phyloP scores from a whole-genome alignment of 2,329 filamentous ascomycete genomes.

The Emericellopsis cladophorae region DNA sequence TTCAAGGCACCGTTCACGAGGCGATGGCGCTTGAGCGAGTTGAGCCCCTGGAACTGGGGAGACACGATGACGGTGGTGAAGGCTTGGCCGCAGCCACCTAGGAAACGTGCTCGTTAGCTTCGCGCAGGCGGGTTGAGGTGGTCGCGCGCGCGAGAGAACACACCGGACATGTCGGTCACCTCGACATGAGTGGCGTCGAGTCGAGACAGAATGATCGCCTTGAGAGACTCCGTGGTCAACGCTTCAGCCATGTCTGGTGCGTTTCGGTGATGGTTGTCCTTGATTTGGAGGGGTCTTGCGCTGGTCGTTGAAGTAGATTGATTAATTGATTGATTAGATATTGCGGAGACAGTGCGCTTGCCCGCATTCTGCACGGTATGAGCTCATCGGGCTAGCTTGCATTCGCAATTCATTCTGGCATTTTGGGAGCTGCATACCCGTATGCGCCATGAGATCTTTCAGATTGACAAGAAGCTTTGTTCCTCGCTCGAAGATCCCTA shows the following conservation, averaged over 20 bases:
- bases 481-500: too few relatives aligned
- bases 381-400: conserved; percentile 13
- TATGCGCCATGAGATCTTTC: neutral
- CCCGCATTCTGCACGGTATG: conserved; percentile 15
- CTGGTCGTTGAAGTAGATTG: too few relatives aligned
- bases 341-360: conserved; percentile 1
- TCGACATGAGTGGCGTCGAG: conserved; percentile 70
- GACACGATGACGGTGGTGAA: conserved; percentile 51
- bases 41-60: conserved; percentile 56
- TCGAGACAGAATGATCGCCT: conserved; percentile 53
- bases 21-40: conserved; percentile 71
- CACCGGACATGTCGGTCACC: conserved; percentile 88
- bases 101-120: neutral
- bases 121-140: neutral
- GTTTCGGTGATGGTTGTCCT: conserved; percentile 21
- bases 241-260: conserved; percentile 41
- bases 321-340: conserved; percentile 24
- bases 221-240: conserved; percentile 46
- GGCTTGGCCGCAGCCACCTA: conserved; percentile 49
- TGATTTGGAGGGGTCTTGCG: conserved; percentile 1
- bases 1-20: conserved; percentile 76
- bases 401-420: neutral
- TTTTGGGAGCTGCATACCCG: neutral
- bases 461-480: too few relatives aligned
- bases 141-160: conserved; percentile 11